Base-by-base conservation (phyloP, 2,329 filamentous ascomycete species). In the Cladosporium cucumerinum region DNA sequence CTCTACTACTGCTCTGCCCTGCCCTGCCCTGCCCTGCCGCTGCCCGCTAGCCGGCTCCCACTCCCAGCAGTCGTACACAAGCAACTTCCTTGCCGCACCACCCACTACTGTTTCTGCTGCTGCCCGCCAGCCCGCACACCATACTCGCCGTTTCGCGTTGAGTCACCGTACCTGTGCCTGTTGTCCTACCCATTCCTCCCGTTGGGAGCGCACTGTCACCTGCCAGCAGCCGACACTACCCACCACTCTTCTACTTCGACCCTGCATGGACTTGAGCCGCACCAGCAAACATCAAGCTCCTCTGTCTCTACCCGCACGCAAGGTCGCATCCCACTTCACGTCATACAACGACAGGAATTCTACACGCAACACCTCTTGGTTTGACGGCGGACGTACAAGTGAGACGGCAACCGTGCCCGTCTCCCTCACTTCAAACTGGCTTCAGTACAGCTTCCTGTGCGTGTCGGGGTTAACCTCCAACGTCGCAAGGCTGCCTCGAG, bases 361-460 rank as follows among this genome's bases (percentile, higher is more conserved):
- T 12, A 52, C 58, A 23, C 55, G 55, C 55, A 46, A 58, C 36
- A 62, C 49, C 48, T 62, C n/a, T 34, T 49, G 60, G 60, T 62
- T 62, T 62, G 62, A 64, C 48, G 54, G 62, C 55, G 62, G 54
- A 59, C 62, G 57, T 46, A 59, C 54, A 64, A 64, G 62, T 64
- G 62, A 64, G 62, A 64, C 62, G 62, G 57, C 62, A 59, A 43
- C 32, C 43, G 21, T 51, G 46, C 63, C 49, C 55, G 63, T 65
- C 58, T 61, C 51, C 61, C 43, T 60, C 61, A 58, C 65, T 67
- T 63, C 73, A 74, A 74, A 68, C 72, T 74, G 73, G 72, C 73
- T 69, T 74, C 72, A 51, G 69, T 72, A 70, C 72, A 72, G 65
- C 68, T 68, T 69, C 71, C 72, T 58, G 69, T 70, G 68, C 68